Percentiles rank a stretch among this genome's conserved stretches.
phyloP scores from a whole-genome alignment of 192 early-diverging fungal genomes.

The Linnemannia schmuckeri region DNA sequence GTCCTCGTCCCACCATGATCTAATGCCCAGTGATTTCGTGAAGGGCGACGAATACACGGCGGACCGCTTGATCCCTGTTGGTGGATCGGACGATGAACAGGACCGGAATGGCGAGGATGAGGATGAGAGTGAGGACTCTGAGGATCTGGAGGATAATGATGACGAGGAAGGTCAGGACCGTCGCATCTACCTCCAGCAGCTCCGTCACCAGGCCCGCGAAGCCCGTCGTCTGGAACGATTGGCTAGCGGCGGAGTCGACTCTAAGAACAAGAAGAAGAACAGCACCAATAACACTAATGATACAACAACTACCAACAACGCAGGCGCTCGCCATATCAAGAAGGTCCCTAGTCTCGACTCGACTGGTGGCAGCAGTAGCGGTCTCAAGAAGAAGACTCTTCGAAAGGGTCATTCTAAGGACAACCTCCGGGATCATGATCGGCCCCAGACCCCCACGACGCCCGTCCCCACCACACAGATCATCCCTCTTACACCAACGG shows the following conservation, averaged over 20 bases:
- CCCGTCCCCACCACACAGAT: slow-evolving; percentile 51
- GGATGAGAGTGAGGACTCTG: slow-evolving; percentile 46
- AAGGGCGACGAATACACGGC: slow-evolving; percentile 16
- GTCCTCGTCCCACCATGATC: not conserved
- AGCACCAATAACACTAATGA: not conserved
- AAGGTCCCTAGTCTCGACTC: slow-evolving; percentile 9
- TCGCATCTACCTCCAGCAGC: slow-evolving; percentile 50
- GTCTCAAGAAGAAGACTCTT: slow-evolving; percentile 26
- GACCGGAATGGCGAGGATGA: slow-evolving; percentile 37
- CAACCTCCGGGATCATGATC: slow-evolving; percentile 31
- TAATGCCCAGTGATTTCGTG: slow-evolving; percentile 7
- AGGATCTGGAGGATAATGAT: slow-evolving; percentile 50
- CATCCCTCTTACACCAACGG: slow-evolving; percentile 42
- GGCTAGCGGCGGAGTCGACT: slow-evolving; percentile 12
- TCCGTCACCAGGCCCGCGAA: slow-evolving; percentile 37
- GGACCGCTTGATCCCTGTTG: slow-evolving; percentile 12
- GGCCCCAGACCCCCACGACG: slow-evolving; percentile 48
- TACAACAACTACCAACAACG: not conserved
- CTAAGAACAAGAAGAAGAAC: slow-evolving; percentile 6
- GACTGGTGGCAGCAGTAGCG: not conserved
- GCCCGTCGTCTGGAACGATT: slow-evolving; percentile 54
- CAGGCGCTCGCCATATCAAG: slow-evolving; percentile 1
- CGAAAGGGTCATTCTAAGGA: slow-evolving; percentile 46
- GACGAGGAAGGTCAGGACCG: slow-evolving; percentile 57
- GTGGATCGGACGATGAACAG: slow-evolving; percentile 12